Conservation (phyloP, 2,329 filamentous ascomycete species). For the Didymella segeticola region DNA sequence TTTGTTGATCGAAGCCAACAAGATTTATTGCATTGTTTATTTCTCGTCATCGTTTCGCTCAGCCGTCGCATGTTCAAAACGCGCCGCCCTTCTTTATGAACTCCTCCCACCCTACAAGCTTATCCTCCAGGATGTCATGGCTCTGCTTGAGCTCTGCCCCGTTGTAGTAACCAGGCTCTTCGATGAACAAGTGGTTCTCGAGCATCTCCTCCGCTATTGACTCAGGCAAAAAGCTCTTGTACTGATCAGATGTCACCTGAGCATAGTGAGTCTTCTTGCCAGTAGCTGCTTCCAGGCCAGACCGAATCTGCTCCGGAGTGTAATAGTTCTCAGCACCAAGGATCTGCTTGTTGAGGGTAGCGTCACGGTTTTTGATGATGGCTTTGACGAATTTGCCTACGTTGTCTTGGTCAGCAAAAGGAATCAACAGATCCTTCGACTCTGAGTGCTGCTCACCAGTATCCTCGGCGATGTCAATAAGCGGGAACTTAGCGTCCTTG, state of each 20-base stretch:
- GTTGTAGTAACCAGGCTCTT: slow-evolving; percentile 61
- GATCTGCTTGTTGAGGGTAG: slow-evolving; percentile 52
- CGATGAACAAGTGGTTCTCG: slow-evolving; percentile 61
- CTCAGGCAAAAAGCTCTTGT: slow-evolving; percentile 50
- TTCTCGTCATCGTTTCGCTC: too few relatives aligned
- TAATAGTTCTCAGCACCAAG: slow-evolving; percentile 49
- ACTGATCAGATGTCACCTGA: slow-evolving; percentile 42
- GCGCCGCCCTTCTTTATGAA: slow-evolving; percentile 10
- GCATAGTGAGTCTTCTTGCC: slow-evolving; percentile 20
- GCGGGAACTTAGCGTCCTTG: slow-evolving; percentile 43
- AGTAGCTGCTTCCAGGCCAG: slow-evolving; percentile 47
- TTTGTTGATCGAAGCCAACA: background rate
- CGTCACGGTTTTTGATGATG: slow-evolving; percentile 18
- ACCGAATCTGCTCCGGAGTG: slow-evolving; percentile 30
- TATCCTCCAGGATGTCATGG: slow-evolving; percentile 21
- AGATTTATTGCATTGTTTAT: background rate
- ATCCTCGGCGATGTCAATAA: slow-evolving; percentile 53
- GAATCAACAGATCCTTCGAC: too few relatives aligned
- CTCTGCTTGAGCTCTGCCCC: slow-evolving; percentile 53
- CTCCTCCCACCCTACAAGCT: slow-evolving; percentile 6
- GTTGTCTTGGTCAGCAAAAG: background rate
- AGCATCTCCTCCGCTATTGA: slow-evolving; percentile 57
- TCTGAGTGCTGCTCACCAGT: slow-evolving; percentile 51
- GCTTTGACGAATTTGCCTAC: slow-evolving; percentile 41
- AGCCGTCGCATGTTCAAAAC: background rate